These are phyloP conservation scores for Adansonia rubrostipa DNA, from an alignment of 441 rosid genomes.

Conservation along the genomic window DNA sequence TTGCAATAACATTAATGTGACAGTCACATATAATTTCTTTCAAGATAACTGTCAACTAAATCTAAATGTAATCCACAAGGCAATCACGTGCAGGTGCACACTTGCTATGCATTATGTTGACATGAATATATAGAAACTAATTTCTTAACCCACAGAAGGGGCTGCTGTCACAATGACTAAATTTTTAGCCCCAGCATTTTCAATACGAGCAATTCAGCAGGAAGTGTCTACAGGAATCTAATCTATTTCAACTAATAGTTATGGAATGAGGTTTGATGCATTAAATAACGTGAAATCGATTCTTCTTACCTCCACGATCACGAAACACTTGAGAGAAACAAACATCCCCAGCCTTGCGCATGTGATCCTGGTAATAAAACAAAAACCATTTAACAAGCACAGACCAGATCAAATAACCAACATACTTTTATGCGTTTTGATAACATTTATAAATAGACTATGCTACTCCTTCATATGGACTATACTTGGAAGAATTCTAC, in stretches of 20 bases:
- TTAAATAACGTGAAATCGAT: not conserved
- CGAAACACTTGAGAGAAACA: slow-evolving; percentile 94
- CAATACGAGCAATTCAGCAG: not conserved
- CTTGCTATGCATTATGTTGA: not conserved
- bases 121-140: not conserved
- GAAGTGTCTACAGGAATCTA: not conserved
- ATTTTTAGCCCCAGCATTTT: not conserved
- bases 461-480: not conserved
- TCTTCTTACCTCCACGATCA: slow-evolving; percentile 72
- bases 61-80: not conserved
- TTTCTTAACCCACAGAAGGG: not conserved
- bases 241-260: not conserved
- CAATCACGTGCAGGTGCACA: not conserved
- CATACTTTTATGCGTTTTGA: not conserved
- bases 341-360: slow-evolving; percentile 97
- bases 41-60: not conserved
- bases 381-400: slow-evolving; percentile 1
- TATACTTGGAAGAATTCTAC: not conserved
- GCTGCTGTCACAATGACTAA: not conserved
- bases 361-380: slow-evolving; percentile 71
- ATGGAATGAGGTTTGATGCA: not conserved
- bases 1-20: not conserved
- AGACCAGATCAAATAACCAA: not conserved
- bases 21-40: not conserved
- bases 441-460: not conserved